phyloP scores from a whole-genome alignment of 495 filamentous ascomycete genomes.

The Chaetomium cochliodes region DNA sequence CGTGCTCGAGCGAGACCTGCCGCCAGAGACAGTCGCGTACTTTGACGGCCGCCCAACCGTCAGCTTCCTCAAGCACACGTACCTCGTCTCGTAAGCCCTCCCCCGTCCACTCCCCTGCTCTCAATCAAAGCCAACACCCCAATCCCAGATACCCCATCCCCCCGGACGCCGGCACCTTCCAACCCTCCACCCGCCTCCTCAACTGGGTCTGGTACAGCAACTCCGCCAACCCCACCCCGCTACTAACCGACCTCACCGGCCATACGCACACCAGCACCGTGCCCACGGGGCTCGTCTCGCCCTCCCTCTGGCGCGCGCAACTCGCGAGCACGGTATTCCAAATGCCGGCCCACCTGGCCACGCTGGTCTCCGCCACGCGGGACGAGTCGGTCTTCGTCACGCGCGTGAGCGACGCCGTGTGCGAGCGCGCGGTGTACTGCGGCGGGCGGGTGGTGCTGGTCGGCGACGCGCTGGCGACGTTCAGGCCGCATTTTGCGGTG shows the following conservation, averaged over 20 bases:
- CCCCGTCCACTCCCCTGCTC: no score
- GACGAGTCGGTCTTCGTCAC: conserved; percentile 45
- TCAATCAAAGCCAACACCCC: not conserved
- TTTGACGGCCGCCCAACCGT: conserved; percentile 28
- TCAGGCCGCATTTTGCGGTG: conserved; percentile 50
- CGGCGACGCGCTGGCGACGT: conserved; percentile 51
- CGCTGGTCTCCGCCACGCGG: conserved; percentile 41
- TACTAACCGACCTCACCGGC: conserved; percentile 48
- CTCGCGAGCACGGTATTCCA: conserved; percentile 27
- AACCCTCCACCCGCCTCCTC: conserved; percentile 41
- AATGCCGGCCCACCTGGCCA: conserved; percentile 46
- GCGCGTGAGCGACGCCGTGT: conserved; percentile 48
- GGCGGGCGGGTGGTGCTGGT: conserved; percentile 48
- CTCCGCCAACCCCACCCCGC: conserved; percentile 34
- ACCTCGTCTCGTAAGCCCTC: conserved; percentile 26
- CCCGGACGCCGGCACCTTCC: conserved; percentile 41
- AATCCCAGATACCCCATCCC: conserved; percentile 49
- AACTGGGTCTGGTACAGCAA: conserved; percentile 57
- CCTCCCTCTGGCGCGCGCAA: conserved; percentile 39
- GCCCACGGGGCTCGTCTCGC: conserved; percentile 42
- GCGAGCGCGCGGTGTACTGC: conserved; percentile 36
- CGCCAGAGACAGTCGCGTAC: conserved; percentile 31
- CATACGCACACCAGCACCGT: conserved; percentile 44
- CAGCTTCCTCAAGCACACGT: conserved; percentile 15
- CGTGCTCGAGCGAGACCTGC: conserved; percentile 40